Base-by-base conservation (phyloP, 306 rosid species). In the Trichosanthes truncata region DNA sequence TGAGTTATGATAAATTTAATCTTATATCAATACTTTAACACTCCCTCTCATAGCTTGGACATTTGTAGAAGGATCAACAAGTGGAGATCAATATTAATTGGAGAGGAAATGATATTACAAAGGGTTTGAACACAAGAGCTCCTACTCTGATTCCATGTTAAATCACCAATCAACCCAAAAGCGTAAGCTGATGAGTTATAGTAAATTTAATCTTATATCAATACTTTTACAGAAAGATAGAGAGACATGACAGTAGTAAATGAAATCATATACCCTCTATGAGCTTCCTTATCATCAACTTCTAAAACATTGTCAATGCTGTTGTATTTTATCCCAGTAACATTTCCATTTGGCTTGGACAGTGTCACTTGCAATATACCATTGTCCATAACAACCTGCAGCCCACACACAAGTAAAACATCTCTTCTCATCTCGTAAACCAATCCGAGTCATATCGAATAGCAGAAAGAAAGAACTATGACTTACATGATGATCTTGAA, bases 351-450 rank as follows among this genome's bases (percentile, higher is more conserved):
- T 3, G 99, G 97, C 49, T 88, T 91, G n/a, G 99, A 90, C 74
- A 95, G 83, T 10, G 97, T 91, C 11, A 95, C 93, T 82, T 93
- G 96, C 76, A 88, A 55, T 79, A 95, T 88, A 67, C 99, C 99
- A 88, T 95, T 95, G 82, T 91, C 99, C 93, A 95, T 88, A 87
- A 90, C 90, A 80, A 93, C 97, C 99, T 95, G 91, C 86, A 74
- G 18, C 10, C 78, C 36, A 46, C 40, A 73, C 40, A 45, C 36
- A 45, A 31, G 60, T 60, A 48, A 48, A 29, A 48, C 17, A 49
- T 59, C 4, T 46, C 20, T 4, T 11, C 55, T 11, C 55, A 23
- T 69, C 14, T 45, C 26, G 0, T 73, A 48, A 73, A 45, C 56
- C 56, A 71, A 15, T 73, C 15, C 23, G 51, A 46, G 7, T 46